Conservation (phyloP, 2,329 filamentous ascomycete species). For the Pseudogymnoascus pannorum region DNA sequence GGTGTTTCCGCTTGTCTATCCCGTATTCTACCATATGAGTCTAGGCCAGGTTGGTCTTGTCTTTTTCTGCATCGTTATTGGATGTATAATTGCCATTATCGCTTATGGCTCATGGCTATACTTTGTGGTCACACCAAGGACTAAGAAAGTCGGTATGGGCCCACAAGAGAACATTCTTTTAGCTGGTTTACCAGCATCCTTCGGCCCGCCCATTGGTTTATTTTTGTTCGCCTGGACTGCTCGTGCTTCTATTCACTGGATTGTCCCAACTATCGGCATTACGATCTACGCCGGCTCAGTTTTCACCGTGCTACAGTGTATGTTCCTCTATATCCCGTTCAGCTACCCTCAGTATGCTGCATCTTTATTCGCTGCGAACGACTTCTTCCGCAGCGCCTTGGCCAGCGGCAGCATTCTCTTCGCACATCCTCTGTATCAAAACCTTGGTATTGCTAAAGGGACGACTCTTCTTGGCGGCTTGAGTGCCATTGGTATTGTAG, state of each 20-base stretch:
- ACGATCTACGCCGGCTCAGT: constrained; percentile 41
- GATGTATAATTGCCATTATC: constrained; percentile 42
- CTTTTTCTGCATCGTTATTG: constrained; percentile 50
- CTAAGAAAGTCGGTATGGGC: constrained; percentile 38
- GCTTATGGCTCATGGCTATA: constrained; percentile 28
- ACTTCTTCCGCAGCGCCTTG: constrained; percentile 48
- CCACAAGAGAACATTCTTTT: constrained; percentile 44
- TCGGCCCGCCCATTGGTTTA: constrained; percentile 46
- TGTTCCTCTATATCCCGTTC: constrained; percentile 51
- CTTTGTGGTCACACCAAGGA: constrained; percentile 38
- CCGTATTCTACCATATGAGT: constrained; percentile 49
- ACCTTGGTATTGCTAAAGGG: constrained; percentile 50
- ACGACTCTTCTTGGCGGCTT: constrained; percentile 48
- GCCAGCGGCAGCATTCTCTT: constrained; percentile 53
- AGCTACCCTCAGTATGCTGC: constrained; percentile 48
- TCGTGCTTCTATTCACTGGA: constrained; percentile 43
- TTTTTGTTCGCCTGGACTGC: constrained; percentile 52
- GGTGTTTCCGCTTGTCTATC: constrained; percentile 55
- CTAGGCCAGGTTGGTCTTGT: constrained; percentile 48
- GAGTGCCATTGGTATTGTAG: constrained; percentile 42
- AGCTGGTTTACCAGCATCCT: constrained; percentile 43
- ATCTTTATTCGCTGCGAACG: constrained; percentile 51
- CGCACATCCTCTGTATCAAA: constrained; percentile 48
- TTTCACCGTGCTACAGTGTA: constrained; percentile 47
- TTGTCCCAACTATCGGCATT: constrained; percentile 47